Conservation (phyloP, 139 green algal species). For the Edaphochlamys debaryana region DNA sequence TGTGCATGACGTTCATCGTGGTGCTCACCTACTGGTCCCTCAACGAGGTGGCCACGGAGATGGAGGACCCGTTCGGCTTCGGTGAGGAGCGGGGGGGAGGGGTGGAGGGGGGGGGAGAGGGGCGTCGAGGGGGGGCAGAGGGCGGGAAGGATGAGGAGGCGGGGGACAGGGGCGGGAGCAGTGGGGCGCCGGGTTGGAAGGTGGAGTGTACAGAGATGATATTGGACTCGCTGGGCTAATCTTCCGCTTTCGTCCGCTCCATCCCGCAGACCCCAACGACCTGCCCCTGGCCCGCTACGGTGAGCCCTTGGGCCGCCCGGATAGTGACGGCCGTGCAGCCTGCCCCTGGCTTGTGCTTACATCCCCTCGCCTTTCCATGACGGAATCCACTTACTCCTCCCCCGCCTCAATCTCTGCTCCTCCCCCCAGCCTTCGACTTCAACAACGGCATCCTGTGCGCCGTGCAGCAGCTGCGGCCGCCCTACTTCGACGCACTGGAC, state of each 20-base stretch:
- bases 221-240: no score
- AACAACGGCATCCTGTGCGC: conserved; percentile 11
- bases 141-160: not conserved
- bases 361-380: no score
- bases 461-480: conserved; percentile 5
- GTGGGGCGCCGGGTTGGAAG: not conserved
- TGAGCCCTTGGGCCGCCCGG: no score
- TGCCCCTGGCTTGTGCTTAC: no score
- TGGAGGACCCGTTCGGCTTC: conserved; percentile 63
- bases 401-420: no score
- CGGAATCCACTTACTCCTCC: no score
- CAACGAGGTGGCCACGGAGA: conserved; percentile 60
- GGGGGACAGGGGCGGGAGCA: no score
- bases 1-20: conserved; percentile 41
- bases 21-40: conserved; percentile 61
- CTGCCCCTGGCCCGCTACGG: conserved; percentile 58
- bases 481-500: conserved; percentile 27
- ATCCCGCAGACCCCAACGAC: conserved; percentile 64
- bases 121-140: not conserved
- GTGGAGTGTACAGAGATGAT: no score
- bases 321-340: no score
- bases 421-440: conserved; percentile 41
- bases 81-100: no score
- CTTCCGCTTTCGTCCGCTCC: no score
- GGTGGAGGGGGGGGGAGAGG: no score